Base-by-base conservation (phyloP, 306 rosid species). In the Arachis hypogaea region DNA sequence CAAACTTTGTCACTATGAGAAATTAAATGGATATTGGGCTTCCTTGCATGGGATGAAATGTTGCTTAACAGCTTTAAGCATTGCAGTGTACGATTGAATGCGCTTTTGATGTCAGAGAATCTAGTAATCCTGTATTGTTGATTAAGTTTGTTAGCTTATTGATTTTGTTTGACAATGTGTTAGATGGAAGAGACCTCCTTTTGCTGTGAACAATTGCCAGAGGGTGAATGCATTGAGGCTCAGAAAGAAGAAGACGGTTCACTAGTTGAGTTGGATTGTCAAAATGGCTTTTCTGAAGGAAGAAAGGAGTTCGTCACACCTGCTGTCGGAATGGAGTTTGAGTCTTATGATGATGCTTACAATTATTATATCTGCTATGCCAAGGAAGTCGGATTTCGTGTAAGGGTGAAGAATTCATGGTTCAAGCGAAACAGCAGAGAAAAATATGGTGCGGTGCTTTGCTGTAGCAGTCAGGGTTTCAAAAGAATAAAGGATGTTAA, bases 381-480 rank as follows among this genome's bases (percentile, higher is more conserved):
- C 61, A 93, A 88, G 81, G 98, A 86, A 74, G 88, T 91, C 51
- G 98, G 98, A 7, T 93, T 93, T 86, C 75, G 92, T 5, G 96
- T 93, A 16, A 76, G 98, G 87, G 98, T 93, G 81, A 93, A 93
- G 82, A 93, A 93, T 78, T 93, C 97, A 6, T 93, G 98, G 97
- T 93, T 91, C 79, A 91, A 93, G 85, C 85, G 96, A 78, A 91
- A 93, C 78, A 91, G 97, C 68, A 88, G 88, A 71, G 98, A 93
- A 77, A 93, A 93, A 81, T 91, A 93, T 33, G 98, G 98, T 72
- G 98, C 98, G 0, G 97, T 93, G 57, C 97, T 93, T 75, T 93
- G 98, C 69, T 93, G 98, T 73, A 93, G 98, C 81, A 93, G 98
- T 81, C 98, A 93, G 80, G 98, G 98, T 71, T 93, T 93, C 85